Conservation (phyloP, 805 yeast species). For the Cyberlindnera veronae region DNA sequence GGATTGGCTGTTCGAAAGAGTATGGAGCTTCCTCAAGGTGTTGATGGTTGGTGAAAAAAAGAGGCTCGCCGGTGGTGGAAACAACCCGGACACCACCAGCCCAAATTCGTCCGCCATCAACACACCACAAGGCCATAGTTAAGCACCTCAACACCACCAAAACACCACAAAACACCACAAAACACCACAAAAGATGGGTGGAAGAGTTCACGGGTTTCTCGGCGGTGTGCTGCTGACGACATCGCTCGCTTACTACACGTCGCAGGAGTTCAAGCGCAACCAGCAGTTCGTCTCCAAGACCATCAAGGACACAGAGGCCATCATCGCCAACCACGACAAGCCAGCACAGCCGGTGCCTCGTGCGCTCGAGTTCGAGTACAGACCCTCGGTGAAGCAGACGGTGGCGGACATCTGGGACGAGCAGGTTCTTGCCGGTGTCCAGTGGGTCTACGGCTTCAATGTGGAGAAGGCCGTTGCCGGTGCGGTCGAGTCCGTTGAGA, state of each 20-base stretch:
- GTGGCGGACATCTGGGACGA: slow-evolving; percentile 77
- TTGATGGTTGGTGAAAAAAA: slow-evolving; percentile 1
- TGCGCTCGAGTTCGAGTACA: slow-evolving; percentile 40
- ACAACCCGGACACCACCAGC: slow-evolving; percentile 17
- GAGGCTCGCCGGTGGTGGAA: slow-evolving; percentile 1
- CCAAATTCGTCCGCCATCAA: too few species aligned
- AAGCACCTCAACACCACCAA: not conserved
- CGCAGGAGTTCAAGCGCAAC: slow-evolving; percentile 48
- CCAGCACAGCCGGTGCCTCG: slow-evolving; percentile 43
- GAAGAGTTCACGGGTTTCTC: slow-evolving; percentile 52
- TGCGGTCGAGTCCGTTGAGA: slow-evolving; percentile 11
- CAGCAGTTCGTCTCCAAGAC: slow-evolving; percentile 43
- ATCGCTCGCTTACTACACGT: slow-evolving; percentile 58
- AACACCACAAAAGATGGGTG: slow-evolving; percentile 33
- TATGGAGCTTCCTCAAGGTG: not conserved
- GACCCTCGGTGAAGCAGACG: slow-evolving; percentile 53
- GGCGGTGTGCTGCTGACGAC: slow-evolving; percentile 63
- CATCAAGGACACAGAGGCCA: slow-evolving; percentile 44
- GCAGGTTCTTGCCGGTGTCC: slow-evolving; percentile 60
- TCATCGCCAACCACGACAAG: slow-evolving; percentile 49
- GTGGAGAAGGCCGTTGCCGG: slow-evolving; percentile 35
- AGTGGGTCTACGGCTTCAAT: slow-evolving; percentile 56
- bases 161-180: not conserved
- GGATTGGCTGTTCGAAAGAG: too few species aligned
- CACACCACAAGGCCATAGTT: too few species aligned